Percentiles rank a stretch among this genome's conserved stretches.
Evolutionary conservation across 495 filamentous ascomycete species (phyloP).

Genomic region (Talaromyces ruber): DNA sequence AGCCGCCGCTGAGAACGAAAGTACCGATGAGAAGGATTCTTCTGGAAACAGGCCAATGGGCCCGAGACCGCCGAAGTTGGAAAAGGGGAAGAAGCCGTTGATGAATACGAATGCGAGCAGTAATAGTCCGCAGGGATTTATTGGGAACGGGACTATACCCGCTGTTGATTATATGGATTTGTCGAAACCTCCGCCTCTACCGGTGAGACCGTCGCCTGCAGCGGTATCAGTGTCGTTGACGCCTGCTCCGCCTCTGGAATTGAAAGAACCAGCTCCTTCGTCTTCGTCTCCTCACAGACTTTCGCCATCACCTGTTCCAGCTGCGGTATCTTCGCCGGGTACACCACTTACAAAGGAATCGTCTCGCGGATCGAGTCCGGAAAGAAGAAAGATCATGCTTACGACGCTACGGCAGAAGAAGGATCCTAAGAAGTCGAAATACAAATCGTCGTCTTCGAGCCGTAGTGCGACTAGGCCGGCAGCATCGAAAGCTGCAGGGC

Average conservation of each 20-base stretch:
- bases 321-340: background rate
- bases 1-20: slow-evolving; percentile 22
- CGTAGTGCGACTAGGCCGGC: slow-evolving; percentile 26
- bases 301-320: background rate
- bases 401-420: slow-evolving; percentile 73
- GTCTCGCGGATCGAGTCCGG: slow-evolving; percentile 69
- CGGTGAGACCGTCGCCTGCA: slow-evolving; percentile 45
- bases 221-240: background rate
- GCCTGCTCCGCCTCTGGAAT: background rate
- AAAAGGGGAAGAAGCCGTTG: slow-evolving; percentile 12
- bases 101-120: slow-evolving; percentile 10
- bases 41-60: background rate
- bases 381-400: slow-evolving; percentile 70
- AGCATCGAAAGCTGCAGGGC: slow-evolving; percentile 78
- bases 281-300: background rate
- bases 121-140: slow-evolving; percentile 43
- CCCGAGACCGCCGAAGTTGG: background rate
- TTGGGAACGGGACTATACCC: slow-evolving; percentile 74
- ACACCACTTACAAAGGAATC: slow-evolving; percentile 26
- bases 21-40: slow-evolving; percentile 16
- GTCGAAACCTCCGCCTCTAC: slow-evolving; percentile 59
- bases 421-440: slow-evolving; percentile 40
- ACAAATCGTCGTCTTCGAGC: slow-evolving; percentile 18
- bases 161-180: slow-evolving; percentile 70
- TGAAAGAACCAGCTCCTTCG: background rate